These are phyloP conservation scores for Ceratocystis eucalypticola DNA, from an alignment of 2,329 filamentous ascomycete species.

Conservation along the genomic window DNA sequence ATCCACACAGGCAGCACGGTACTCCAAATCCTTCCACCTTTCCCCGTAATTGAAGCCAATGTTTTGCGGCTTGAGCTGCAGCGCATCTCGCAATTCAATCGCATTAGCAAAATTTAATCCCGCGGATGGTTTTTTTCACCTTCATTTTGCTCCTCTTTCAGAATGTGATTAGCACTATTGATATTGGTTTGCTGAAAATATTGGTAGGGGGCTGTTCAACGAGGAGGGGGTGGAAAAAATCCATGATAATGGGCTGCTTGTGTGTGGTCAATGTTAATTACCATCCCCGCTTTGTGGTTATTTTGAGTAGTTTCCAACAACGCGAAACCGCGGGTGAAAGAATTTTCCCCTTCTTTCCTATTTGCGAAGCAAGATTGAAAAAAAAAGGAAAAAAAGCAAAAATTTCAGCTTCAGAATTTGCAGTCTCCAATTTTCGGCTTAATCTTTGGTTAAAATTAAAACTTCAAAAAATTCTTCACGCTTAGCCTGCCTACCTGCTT, in stretches of 20 bases:
- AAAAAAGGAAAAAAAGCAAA: neutral
- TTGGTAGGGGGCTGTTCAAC: no score
- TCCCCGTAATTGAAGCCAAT: slow-evolving; percentile 9
- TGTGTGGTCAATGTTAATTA: no score
- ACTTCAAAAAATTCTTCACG: neutral
- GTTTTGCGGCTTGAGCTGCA: neutral
- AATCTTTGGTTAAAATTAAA: neutral
- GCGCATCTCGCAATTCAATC: neutral
- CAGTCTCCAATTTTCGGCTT: neutral
- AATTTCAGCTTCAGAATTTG: neutral
- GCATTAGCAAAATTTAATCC: neutral
- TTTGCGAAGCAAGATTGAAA: neutral
- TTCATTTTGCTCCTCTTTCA: neutral
- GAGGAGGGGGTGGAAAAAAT: no score
- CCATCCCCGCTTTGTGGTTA: neutral
- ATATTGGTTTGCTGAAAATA: no score
- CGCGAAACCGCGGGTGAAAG: neutral
- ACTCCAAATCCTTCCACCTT: neutral
- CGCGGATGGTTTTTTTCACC: neutral
- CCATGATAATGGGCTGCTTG: no score
- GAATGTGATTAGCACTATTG: neutral
- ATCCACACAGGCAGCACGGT: neutral
- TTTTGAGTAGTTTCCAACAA: neutral
- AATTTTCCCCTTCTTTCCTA: neutral
- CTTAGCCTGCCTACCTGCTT: neutral